Base-by-base conservation (phyloP, 192 early-diverging fungal species). In the Backusella tuberculispora region DNA sequence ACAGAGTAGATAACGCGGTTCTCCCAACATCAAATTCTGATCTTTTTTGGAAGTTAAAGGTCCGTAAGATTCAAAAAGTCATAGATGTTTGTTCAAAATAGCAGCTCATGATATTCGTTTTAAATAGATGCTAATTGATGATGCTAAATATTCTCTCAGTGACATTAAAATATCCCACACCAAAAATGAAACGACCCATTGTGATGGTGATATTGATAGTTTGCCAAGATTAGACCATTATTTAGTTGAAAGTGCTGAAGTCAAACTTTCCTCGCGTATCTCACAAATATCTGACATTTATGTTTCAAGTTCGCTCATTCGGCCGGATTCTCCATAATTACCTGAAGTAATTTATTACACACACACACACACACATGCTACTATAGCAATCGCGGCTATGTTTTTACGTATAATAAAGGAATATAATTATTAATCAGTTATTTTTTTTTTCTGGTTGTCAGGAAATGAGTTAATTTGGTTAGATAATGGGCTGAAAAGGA, bases 61-160 rank as follows among this genome's bases (percentile, higher is more conserved):
- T 56, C 4, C 24, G 56, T 63, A 63, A 63, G 56, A 63, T 24
- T 63, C 56, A 63, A 63, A 63, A 63, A 63, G 56, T 29, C 56
- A 29, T 63, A 29, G 9, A 63, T 63, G 19, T 63, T 63, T 63
- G 19, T 29, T 63, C 56, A 63, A 63, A 63, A 29, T 63, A 63
- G 24, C 24, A 63, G 29, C 56, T 63, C 56, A 63, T 63, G 9
- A 63, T 63, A 29, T 63, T 63, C 24, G 24, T 29, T 63, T 63
- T 63, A 63, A 63, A 63, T 63, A 63, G 56, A 63, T 63, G 24
- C 10, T 29, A 29, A 19, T 63, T 29, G 56, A 63, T 63, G 24
- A 63, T 63, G 19, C 56, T 29, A 63, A 29, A 63, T 12, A 9
- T 63, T 29, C 24, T 29, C 10, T 63, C 29, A 29, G 29, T 29